A percentile compares a stretch with the other conserved stretches of the same genome.
Conservation (phyloP, 345 rosid species). For the Lagerstroemia speciosa region DNA sequence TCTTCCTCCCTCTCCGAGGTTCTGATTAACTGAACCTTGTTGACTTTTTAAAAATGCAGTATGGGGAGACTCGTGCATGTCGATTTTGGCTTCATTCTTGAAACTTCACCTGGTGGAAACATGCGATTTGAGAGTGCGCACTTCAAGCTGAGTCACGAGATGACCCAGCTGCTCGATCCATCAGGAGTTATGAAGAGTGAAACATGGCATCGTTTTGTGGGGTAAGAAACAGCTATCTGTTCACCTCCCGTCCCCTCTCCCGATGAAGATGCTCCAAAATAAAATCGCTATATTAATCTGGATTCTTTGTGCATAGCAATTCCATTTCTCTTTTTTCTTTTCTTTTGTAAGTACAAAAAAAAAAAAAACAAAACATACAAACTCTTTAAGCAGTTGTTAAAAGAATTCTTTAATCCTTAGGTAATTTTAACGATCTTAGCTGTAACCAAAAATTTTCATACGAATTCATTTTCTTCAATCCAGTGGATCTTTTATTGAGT, state of each 20-base stretch:
- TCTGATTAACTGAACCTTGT: neutral
- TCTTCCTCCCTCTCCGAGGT: neutral
- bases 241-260: neutral
- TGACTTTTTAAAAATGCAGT: slow-evolving; percentile 33
- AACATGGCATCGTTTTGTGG: slow-evolving; percentile 68
- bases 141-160: slow-evolving; percentile 97
- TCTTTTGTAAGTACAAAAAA: no score
- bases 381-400: no score
- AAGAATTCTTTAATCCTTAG: no score
- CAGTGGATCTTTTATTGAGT: no score
- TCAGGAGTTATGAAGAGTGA: slow-evolving; percentile 92
- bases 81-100: slow-evolving; percentile 95
- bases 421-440: no score
- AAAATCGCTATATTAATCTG: no score
- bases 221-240: slow-evolving; percentile 36
- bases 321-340: neutral
- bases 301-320: neutral
- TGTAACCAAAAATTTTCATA: no score
- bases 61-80: slow-evolving; percentile 91
- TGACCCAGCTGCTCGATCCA: slow-evolving; percentile 94
- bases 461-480: no score
- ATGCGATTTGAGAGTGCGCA: slow-evolving; percentile 98
- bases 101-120: slow-evolving; percentile 92
- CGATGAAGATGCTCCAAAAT: neutral
- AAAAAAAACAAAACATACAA: no score